Base-by-base conservation (phyloP, 2,329 filamentous ascomycete species). In the Hymenoscyphus linearis region DNA sequence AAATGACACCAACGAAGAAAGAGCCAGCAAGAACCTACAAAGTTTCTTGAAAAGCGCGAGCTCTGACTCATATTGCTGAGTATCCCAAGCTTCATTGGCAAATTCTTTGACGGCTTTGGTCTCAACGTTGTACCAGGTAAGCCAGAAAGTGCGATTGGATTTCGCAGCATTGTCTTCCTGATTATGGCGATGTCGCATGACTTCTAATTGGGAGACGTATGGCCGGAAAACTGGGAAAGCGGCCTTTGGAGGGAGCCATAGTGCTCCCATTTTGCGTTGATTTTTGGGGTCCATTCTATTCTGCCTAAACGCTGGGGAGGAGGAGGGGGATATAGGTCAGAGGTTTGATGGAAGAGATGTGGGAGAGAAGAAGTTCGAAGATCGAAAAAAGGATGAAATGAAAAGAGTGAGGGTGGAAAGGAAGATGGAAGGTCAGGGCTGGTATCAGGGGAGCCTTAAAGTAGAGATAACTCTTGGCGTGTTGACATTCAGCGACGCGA, bases 11-110 rank as follows among this genome's bases (percentile, higher is more conserved):
- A 34, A 40, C 31, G 31, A 5, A 31, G 10, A 5, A 9, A 31
- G 2, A 31, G 31, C 31, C 6, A 31, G 31, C 31, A 56, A 25
- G 7, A 4, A 53, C 55, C 6, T 35, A 57, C 55, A 57, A 5
- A 57, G 25, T 3, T 22, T 50, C 37, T 57, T 57, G 26, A 57
- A 57, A 1, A 57, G 25, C 7, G 10, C 18, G 6, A 25, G n/a
- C 37, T 57, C 55, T 4, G 55, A 37, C 26, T 50, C 37, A 25
- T 50, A 57, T 27, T 47, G 55, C 16, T 57, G 55, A 22, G 27
- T 47, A 2, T 57, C 55, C 37, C 26, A 34, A 3, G 22, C 22
- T n/a, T 57, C 55, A 18, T 26, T 18, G 16, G 26, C 26, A 18
- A 44, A 34, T 3, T 34, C 18, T n/a, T 34, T 27, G 27, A 16